phyloP scores from a whole-genome alignment of 129 eudicot genomes.

The Lactuca saligna region DNA sequence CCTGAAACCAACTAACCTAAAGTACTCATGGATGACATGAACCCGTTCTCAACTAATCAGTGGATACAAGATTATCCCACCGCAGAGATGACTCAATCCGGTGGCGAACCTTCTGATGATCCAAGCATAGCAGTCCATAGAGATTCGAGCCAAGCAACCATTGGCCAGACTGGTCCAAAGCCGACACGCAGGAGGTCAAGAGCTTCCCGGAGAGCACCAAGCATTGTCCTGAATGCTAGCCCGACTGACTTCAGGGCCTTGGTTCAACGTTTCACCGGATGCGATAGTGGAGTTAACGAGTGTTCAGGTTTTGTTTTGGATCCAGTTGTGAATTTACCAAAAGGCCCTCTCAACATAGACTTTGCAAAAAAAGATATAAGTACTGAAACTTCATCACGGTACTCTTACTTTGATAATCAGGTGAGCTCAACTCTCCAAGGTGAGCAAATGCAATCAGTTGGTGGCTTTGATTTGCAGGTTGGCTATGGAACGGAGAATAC shows the following conservation, averaged over 20 bases:
- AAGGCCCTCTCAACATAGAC: constrained; percentile 57
- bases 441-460: constrained; percentile 15
- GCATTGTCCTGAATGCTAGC: constrained; percentile 46
- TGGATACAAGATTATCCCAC: constrained; percentile 36
- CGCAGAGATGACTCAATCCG: constrained; percentile 14
- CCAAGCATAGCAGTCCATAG: background rate
- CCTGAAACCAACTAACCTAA: constrained; percentile 8
- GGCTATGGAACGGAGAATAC: constrained; percentile 23
- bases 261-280: constrained; percentile 63
- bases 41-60: constrained; percentile 24
- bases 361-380: constrained; percentile 31
- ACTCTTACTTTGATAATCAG: constrained; percentile 12
- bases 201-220: constrained; percentile 48
- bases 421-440: constrained; percentile 10
- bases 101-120: constrained; percentile 9
- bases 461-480: constrained; percentile 25
- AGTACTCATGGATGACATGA: constrained; percentile 31
- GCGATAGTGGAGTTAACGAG: constrained; percentile 24
- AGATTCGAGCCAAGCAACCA: constrained; percentile 25
- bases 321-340: constrained; percentile 26
- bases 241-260: constrained; percentile 51
- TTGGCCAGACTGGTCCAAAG: constrained; percentile 18
- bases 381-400: constrained; percentile 28
- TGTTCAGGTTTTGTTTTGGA: background rate
- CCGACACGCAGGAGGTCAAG: constrained; percentile 42